Conservation (phyloP, 257 asterid species). For the Eucommia ulmoides region DNA sequence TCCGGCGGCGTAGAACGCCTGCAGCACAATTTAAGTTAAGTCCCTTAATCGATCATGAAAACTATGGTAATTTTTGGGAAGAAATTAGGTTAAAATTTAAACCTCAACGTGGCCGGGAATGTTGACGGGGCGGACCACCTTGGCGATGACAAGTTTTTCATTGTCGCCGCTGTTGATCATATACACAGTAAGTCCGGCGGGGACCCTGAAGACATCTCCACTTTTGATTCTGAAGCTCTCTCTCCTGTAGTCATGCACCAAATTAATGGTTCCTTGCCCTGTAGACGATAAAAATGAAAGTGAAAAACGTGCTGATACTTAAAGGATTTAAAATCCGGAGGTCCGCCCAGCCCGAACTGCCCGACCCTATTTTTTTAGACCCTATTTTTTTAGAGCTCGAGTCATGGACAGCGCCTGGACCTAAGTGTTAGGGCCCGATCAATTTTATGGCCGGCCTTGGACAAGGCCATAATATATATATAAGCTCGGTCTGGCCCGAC, state of each 20-base stretch:
- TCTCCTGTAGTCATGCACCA: constrained; percentile 23
- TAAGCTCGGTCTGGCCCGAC: neutral
- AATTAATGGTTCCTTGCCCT: constrained; percentile 49
- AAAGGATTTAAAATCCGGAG: too few relatives aligned
- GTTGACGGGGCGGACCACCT: constrained; percentile 37
- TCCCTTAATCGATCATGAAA: neutral
- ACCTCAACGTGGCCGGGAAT: constrained; percentile 51
- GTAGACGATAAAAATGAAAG: neutral
- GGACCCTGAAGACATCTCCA: constrained; percentile 46
- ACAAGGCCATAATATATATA: neutral
- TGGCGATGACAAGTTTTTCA: constrained; percentile 27
- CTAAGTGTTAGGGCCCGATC: neutral
- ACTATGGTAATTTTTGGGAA: neutral
- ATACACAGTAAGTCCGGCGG: constrained; percentile 42
- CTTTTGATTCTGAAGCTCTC: constrained; percentile 37
- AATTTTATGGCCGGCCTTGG: neutral
- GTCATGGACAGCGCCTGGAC: neutral
- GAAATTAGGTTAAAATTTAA: constrained; percentile 1
- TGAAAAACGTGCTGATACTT: too few relatives aligned
- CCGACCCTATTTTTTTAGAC: neutral
- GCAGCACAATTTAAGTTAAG: neutral
- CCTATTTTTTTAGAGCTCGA: neutral
- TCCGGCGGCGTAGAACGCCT: constrained; percentile 52
- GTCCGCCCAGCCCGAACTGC: neutral
- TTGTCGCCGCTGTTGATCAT: constrained; percentile 37